Evolutionary conservation across 345 rosid genomes (phyloP), one percentile per base, ranked within the genome.

Genomic region (Eucalyptus cloeziana): DNA sequence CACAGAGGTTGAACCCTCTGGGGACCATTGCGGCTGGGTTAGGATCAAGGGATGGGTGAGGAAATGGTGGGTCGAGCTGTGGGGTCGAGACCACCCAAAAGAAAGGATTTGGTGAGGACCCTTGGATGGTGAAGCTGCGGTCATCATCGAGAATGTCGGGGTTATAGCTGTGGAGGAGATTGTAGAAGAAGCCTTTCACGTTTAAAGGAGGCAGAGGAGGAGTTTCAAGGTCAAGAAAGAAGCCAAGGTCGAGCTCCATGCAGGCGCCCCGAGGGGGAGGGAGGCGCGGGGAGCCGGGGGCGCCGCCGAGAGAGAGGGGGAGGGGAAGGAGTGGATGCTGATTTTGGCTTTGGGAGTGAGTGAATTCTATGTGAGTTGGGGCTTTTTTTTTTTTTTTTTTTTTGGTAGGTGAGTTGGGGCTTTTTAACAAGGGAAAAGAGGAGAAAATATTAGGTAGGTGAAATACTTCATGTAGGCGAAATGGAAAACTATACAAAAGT

Each of bases 211-310:
- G 64, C 25, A 7, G 64, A 58, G 30, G 64, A 58, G 64, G 64
- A 60, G 69, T 27, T n/a, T 60, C 8, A 15, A 27, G 69, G 69
- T 60, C 69, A 27, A 60, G 31, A 10, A 31, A 60, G 69, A 60
- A 60, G 14, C 69, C 69, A 25, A 25, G 88, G 47, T 91, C 92
- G 17, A 93, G 89, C 89, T 95, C 96, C 97, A 95, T 96, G 92
- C 15, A 60, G 64, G 49, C 44, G 6, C n/a, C n/a, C n/a, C n/a
- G n/a, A n/a, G n/a, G n/a, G 8, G 45, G 2, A 7, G 45, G 8
- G 8, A 7, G 37, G 37, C 37, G 37, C 37, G 45, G 45, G 45
- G 45, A 0, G 45, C 62, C 49, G 50, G 52, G n/a, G n/a, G 25
- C 8, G n/a, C n/a, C n/a, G n/a, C n/a, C n/a, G 87, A 44, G 88